These are phyloP conservation scores for Carpinus viminea DNA, from an alignment of 306 rosid genomes.

Conservation along the genomic window DNA sequence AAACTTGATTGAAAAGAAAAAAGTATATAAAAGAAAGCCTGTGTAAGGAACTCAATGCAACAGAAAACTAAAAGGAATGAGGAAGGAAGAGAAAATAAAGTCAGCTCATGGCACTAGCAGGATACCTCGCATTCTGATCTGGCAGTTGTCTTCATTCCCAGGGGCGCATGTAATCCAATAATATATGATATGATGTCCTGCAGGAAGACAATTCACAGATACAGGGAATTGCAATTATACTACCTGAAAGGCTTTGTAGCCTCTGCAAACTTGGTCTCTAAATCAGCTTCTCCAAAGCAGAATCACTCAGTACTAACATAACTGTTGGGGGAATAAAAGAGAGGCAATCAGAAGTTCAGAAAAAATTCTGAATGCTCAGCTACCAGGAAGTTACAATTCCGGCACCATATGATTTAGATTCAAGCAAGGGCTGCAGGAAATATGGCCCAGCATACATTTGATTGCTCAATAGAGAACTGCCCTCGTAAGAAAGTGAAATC, in stretches of 20 bases:
- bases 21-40: constrained; percentile 23
- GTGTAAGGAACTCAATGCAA: constrained; percentile 24
- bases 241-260: constrained; percentile 98
- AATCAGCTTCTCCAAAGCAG: constrained; percentile 84
- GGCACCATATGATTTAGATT: neutral
- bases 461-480: too few species aligned
- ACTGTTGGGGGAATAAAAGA: neutral
- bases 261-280: constrained; percentile 80
- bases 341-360: constrained; percentile 11
- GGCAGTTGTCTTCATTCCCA: constrained; percentile 8
- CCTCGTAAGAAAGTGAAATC: too few species aligned
- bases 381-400: neutral
- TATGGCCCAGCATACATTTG: neutral
- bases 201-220: constrained; percentile 53
- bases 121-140: constrained; percentile 9
- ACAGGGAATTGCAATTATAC: constrained; percentile 97
- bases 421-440: neutral
- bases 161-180: neutral
- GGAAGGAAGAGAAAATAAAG: neutral
- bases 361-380: neutral
- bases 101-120: neutral
- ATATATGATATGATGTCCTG: constrained; percentile 20
- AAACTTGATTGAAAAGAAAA: neutral
- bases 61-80: constrained; percentile 2
- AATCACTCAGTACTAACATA: too few species aligned